Conservation (phyloP, 2,329 filamentous ascomycete genomes). For the Nemania sp. region DNA sequence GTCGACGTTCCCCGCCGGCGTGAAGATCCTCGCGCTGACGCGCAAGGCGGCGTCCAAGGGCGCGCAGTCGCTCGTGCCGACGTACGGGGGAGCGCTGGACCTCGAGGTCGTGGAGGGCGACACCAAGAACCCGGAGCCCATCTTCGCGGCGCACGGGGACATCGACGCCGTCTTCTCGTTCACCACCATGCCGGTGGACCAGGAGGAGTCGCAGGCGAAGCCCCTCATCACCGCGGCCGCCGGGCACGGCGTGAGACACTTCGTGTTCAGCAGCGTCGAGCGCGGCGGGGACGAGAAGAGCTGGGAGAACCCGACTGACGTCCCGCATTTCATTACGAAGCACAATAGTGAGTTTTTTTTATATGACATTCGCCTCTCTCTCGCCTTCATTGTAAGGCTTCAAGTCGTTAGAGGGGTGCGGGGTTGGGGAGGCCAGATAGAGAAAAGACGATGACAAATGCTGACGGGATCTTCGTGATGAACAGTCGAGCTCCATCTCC, state of each 20-base stretch:
- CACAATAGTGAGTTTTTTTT: slow-evolving; percentile 43
- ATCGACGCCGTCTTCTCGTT: slow-evolving; percentile 43
- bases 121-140: slow-evolving; percentile 38
- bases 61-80: slow-evolving; percentile 34
- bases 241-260: slow-evolving; percentile 54
- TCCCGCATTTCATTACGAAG: slow-evolving; percentile 64
- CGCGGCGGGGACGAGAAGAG: slow-evolving; percentile 60
- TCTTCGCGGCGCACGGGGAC: slow-evolving; percentile 41
- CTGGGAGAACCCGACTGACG: slow-evolving; percentile 53
- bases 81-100: slow-evolving; percentile 31
- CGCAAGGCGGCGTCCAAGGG: slow-evolving; percentile 38
- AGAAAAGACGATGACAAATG: not conserved
- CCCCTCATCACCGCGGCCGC: slow-evolving; percentile 43
- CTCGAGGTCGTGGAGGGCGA: slow-evolving; percentile 44
- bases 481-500: slow-evolving; percentile 24
- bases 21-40: slow-evolving; percentile 43
- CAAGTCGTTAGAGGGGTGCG: too few species aligned
- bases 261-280: slow-evolving; percentile 67
- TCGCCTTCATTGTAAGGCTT: not conserved
- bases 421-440: too few species aligned
- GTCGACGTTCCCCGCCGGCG: slow-evolving; percentile 24
- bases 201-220: slow-evolving; percentile 44
- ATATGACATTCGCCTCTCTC: not conserved
- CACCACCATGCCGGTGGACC: slow-evolving; percentile 39
- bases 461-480: not conserved